phyloP scores from a whole-genome alignment of 1,284 basidiomycete species.

The Cutaneotrichosporon mucoides region DNA sequence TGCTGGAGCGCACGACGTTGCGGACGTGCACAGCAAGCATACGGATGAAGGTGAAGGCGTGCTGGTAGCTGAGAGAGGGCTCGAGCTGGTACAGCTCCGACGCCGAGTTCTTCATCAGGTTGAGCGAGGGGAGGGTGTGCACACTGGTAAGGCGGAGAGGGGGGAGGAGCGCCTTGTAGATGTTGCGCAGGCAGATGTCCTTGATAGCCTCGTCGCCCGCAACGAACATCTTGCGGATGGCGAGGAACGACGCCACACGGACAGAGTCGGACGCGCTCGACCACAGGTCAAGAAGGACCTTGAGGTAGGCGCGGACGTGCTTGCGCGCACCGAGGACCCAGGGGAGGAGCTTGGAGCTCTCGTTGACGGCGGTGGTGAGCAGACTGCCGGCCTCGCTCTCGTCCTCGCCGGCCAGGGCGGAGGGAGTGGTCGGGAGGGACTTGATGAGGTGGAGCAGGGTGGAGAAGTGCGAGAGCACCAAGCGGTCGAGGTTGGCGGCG shows the following conservation, averaged over 20 bases:
- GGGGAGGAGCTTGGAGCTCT: constrained; percentile 80
- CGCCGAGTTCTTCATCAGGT: constrained; percentile 97
- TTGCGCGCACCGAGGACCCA: constrained; percentile 79
- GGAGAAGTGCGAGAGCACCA: constrained; percentile 83
- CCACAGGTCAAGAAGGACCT: constrained; percentile 81
- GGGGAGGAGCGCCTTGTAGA: constrained; percentile 75
- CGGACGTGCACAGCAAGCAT: constrained; percentile 91
- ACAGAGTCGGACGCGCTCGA: constrained; percentile 73
- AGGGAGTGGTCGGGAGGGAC: constrained; percentile 62
- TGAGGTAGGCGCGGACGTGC: constrained; percentile 75
- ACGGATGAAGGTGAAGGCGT: constrained; percentile 94
- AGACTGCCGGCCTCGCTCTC: constrained; percentile 46
- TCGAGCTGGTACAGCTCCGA: constrained; percentile 84
- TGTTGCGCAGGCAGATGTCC: constrained; percentile 73
- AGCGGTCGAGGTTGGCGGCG: constrained; percentile 73
- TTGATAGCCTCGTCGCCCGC: constrained; percentile 75
- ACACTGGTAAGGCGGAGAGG: constrained; percentile 70
- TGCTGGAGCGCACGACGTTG: constrained; percentile 51
- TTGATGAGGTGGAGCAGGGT: constrained; percentile 74
- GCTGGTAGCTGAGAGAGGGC: constrained; percentile 64
- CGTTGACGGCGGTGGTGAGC: constrained; percentile 68
- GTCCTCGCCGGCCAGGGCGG: constrained; percentile 27
- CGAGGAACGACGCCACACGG: constrained; percentile 82
- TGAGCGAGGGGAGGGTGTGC: constrained; percentile 88
- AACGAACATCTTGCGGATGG: constrained; percentile 74